These are phyloP conservation scores for Biscogniauxia sp. DNA, from an alignment of 2,329 filamentous ascomycete genomes.

Conservation along the genomic window DNA sequence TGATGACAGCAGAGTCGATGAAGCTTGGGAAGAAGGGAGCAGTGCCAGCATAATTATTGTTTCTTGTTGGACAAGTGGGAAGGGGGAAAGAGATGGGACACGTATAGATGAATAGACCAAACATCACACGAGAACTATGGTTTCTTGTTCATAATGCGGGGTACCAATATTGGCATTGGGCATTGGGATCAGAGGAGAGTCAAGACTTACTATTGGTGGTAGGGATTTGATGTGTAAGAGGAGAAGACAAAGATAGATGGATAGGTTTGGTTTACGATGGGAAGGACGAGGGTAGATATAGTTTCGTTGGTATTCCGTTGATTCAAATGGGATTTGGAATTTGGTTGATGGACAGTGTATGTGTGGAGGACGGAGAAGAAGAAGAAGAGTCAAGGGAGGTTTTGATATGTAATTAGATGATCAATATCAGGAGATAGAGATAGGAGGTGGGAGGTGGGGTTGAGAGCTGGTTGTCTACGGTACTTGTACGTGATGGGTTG, in stretches of 20 bases:
- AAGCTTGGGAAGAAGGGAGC: background rate
- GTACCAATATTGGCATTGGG: background rate
- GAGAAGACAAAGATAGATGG: background rate
- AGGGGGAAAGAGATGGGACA: too few relatives aligned
- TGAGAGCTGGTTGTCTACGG: background rate
- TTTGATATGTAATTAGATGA: too few relatives aligned
- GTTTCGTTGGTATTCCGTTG: background rate
- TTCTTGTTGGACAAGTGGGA: background rate
- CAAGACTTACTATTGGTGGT: background rate
- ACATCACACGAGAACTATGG: background rate
- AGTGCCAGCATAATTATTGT: too few relatives aligned
- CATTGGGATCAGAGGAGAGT: background rate
- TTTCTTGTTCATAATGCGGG: too few relatives aligned
- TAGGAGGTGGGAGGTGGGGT: too few relatives aligned
- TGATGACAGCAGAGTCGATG: background rate
- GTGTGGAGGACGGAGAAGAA: too few relatives aligned
- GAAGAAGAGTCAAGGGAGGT: too few relatives aligned
- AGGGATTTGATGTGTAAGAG: background rate
- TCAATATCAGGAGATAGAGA: too few relatives aligned
- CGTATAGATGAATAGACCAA: background rate
- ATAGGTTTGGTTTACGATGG: background rate
- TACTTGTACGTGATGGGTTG: background rate
- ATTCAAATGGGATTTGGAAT: background rate
- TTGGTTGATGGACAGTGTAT: background rate
- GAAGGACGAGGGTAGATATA: background rate